phyloP scores from a whole-genome alignment of 1,139 yeast genomes.

The Yamadazyma triangularis region DNA sequence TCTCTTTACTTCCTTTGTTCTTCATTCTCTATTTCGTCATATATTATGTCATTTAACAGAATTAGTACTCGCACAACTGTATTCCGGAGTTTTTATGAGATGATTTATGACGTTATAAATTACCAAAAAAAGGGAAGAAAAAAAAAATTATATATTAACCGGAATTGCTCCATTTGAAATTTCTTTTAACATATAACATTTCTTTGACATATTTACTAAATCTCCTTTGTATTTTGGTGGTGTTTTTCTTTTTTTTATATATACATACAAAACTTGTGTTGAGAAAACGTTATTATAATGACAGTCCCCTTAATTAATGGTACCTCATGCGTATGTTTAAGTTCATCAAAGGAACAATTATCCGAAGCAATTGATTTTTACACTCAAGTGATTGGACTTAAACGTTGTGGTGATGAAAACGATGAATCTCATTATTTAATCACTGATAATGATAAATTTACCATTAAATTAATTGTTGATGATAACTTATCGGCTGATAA shows the following conservation, averaged over 20 bases:
- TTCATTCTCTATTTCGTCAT: too few species aligned
- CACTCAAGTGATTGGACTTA: slow-evolving; percentile 39
- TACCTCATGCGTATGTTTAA: slow-evolving; percentile 40
- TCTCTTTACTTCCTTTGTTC: too few species aligned
- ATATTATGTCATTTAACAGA: background rate
- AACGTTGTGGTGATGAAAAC: slow-evolving; percentile 22
- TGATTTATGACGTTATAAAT: background rate
- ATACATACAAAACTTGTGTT: too few species aligned
- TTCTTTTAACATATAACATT: too few species aligned
- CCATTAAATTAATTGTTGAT: slow-evolving; percentile 23
- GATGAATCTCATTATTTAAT: slow-evolving; percentile 24
- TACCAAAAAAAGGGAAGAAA: background rate
- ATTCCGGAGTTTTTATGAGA: slow-evolving; percentile 3
- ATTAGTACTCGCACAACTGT: slow-evolving; percentile 5
- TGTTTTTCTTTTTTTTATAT: too few species aligned
- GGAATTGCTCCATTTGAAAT: too few species aligned
- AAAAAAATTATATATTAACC: too few species aligned
- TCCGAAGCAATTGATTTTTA: slow-evolving; percentile 44
- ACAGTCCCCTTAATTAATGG: slow-evolving; percentile 47
- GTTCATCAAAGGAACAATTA: slow-evolving; percentile 35
- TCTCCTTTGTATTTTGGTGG: too few species aligned
- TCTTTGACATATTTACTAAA: too few species aligned
- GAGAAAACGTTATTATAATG: too few species aligned
- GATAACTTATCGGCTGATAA: slow-evolving; percentile 21
- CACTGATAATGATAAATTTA: slow-evolving; percentile 26